Percentiles rank a stretch among this genome's conserved stretches.
phyloP scores from a whole-genome alignment of 768 basidiomycete genomes.

The Erythrobasidium yunnanense region DNA sequence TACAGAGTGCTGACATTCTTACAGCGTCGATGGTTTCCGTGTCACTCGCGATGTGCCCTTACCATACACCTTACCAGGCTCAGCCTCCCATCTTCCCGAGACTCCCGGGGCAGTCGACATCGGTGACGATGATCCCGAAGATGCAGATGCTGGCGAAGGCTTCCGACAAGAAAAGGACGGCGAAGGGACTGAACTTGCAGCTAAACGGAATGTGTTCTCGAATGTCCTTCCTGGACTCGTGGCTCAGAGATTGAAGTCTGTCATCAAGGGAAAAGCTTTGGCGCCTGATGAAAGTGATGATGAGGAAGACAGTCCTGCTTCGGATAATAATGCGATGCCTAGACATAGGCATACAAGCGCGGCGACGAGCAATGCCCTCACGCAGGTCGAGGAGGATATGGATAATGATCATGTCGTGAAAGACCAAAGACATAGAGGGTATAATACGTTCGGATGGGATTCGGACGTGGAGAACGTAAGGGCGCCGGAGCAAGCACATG shows the following conservation, averaged over 20 bases:
- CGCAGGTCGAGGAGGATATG: no score
- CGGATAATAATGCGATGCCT: not conserved
- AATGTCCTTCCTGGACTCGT: conserved; percentile 17
- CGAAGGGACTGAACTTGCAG: not conserved
- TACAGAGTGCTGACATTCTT: not conserved
- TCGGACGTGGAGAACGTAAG: not conserved
- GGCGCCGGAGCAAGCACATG: not conserved
- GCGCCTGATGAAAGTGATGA: conserved; percentile 23
- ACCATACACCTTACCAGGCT: no score
- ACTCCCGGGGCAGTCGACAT: not conserved
- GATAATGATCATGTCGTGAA: no score
- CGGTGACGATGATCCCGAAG: conserved; percentile 1
- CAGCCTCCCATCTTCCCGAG: conserved; percentile 9
- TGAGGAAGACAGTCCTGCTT: conserved; percentile 19
- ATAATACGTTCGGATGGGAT: conserved; percentile 26
- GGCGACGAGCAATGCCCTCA: no score
- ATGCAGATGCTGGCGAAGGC: not conserved
- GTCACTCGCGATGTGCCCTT: conserved; percentile 27
- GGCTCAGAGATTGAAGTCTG: conserved; percentile 5
- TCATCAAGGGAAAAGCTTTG: not conserved
- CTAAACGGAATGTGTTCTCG: not conserved
- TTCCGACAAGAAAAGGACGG: not conserved
- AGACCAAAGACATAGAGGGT: not conserved
- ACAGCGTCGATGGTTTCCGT: conserved; percentile 27
- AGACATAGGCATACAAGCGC: no score